These are phyloP conservation scores for Plantago lanceolata DNA, from an alignment of 305 asterid genomes.

Conservation along the genomic window DNA sequence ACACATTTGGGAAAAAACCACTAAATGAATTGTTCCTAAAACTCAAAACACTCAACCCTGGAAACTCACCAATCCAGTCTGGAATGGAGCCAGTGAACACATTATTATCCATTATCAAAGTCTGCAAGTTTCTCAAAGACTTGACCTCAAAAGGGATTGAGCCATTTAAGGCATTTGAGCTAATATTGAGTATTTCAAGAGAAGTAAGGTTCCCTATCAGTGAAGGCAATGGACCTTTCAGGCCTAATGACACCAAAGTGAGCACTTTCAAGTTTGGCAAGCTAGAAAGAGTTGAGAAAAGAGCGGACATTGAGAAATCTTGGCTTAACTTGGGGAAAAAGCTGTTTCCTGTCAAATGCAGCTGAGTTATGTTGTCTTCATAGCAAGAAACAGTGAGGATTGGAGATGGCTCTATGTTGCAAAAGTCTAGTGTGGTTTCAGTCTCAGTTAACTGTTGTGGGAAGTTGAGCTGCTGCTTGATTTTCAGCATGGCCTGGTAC, in stretches of 20 bases:
- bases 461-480: slow-evolving; percentile 59
- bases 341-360: slow-evolving; percentile 52
- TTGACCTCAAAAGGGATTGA: slow-evolving; percentile 55
- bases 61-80: slow-evolving; percentile 43
- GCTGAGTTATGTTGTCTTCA: slow-evolving; percentile 71
- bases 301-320: slow-evolving; percentile 41
- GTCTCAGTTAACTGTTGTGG: slow-evolving; percentile 51
- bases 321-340: slow-evolving; percentile 37
- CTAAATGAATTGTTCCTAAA: slow-evolving; percentile 61
- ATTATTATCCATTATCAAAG: slow-evolving; percentile 65
- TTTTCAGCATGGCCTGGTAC: slow-evolving; percentile 43
- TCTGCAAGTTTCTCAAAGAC: slow-evolving; percentile 49
- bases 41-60: slow-evolving; percentile 56
- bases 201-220: slow-evolving; percentile 43
- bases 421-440: slow-evolving; percentile 46
- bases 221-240: slow-evolving; percentile 62
- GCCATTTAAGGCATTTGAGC: slow-evolving; percentile 60
- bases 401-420: slow-evolving; percentile 52
- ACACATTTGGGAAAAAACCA: slow-evolving; percentile 47
- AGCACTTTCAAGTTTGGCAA: slow-evolving; percentile 72
- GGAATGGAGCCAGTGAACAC: slow-evolving; percentile 56
- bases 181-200: slow-evolving; percentile 63
- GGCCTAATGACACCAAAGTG: slow-evolving; percentile 65
- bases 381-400: slow-evolving; percentile 67
- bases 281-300: slow-evolving; percentile 50